phyloP scores from a whole-genome alignment of 2,329 filamentous ascomycete genomes.

The Stagonosporopsis rhizophila region DNA sequence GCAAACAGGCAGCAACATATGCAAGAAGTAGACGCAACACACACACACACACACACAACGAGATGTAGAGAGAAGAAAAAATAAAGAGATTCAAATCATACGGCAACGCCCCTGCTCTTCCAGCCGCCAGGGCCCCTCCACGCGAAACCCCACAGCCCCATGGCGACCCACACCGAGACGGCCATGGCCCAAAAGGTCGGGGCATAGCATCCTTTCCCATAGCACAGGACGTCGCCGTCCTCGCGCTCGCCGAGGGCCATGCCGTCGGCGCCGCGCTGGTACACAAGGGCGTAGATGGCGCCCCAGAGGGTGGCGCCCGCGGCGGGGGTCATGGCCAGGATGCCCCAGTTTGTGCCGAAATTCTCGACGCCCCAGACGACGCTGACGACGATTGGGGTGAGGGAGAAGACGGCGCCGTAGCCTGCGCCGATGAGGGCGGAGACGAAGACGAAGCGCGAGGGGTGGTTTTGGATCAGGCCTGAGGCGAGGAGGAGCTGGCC shows the following conservation, averaged over 20 bases:
- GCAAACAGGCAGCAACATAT: neutral
- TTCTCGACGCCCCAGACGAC: conserved; percentile 99
- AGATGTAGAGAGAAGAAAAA: no score
- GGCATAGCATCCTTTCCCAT: conserved; percentile 82
- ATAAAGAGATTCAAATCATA: no score
- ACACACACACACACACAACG: no score
- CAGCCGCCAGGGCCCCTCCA: conserved; percentile 83
- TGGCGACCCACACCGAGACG: conserved; percentile 77
- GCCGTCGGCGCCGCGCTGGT: conserved; percentile 69
- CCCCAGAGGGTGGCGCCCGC: conserved; percentile 90
- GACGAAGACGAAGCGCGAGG: conserved; percentile 82
- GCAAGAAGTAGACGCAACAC: no score
- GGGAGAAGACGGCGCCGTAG: conserved; percentile 88
- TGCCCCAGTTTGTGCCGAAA: conserved; percentile 97
- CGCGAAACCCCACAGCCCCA: conserved; percentile 74
- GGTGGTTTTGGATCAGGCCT: conserved; percentile 75
- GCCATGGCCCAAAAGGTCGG: conserved; percentile 87
- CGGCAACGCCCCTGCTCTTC: conserved; percentile 75
- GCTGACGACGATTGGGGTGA: conserved; percentile 91
- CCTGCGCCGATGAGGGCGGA: conserved; percentile 86
- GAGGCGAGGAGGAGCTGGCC: conserved; percentile 81
- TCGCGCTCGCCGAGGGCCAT: conserved; percentile 40
- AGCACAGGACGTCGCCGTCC: conserved; percentile 69
- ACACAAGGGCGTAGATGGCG: conserved; percentile 82
- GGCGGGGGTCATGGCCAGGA: conserved; percentile 90